Evolutionary conservation across 331 rosid species (phyloP), one percentile per base, ranked within the genome.

Genomic region (Quercus tomentella): DNA sequence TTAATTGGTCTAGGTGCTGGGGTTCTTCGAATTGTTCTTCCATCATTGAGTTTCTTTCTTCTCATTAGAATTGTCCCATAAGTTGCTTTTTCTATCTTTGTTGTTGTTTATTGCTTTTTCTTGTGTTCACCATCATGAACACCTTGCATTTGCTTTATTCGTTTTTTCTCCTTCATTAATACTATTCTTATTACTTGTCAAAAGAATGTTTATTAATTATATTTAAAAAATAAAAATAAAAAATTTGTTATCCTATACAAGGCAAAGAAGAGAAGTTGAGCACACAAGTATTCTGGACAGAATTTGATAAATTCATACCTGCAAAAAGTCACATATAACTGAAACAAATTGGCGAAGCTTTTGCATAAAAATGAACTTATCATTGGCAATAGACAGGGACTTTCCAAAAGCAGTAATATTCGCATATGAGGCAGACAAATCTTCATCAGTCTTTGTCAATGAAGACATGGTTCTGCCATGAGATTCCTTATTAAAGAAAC

Each of bases 301-400:
- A 21, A 57, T 78, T 62, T 63, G 56, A 71, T 79, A 70, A 55
- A 66, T 70, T 49, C 79, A 49, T 85, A 95, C 99, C 99, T 95
- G 94, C 84, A 95, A 86, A 84, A 95, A 91, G 84, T 91, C 94
- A 56, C 99, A 95, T 54, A 91, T 82, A 63, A 85, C 80, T 68
- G 97, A 81, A 52, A 95, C 89, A 88, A 88, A 95, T 72, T 84
- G 83, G 4, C 93, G 92, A 82, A 93, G 97, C 89, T 86, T 85
- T 86, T 95, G 99, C 98, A 91, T 90, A 85, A 86, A 95, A 35
- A 73, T 88, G 80, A 90, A 95, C 90, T 95, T 95, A 83, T 91
- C 94, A 65, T 92, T 97, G 28, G 98, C 94, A 80, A 84, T 88
- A 35, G 79, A 84, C 31, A 91, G 82, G 55, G 97, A 87, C 76